These are phyloP conservation scores for Cryptococcus sp. DNA, from an alignment of 1,284 basidiomycete genomes.

Conservation along the genomic window DNA sequence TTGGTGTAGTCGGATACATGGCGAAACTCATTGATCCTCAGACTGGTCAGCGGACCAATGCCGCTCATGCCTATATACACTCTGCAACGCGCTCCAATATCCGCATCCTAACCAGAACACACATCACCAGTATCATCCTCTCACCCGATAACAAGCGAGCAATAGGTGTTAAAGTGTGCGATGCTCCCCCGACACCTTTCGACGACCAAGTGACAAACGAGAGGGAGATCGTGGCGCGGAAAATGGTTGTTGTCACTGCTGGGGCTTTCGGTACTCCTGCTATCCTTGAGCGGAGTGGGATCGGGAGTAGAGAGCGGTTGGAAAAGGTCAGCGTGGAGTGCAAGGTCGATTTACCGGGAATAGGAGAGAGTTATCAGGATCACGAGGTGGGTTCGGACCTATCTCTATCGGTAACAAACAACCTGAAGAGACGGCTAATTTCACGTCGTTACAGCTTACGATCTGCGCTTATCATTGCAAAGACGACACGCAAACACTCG, in stretches of 20 bases:
- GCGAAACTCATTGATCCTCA: too few relatives aligned
- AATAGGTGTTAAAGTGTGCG: constrained; percentile 1
- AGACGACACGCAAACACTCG: constrained; percentile 8
- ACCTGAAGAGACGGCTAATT: neutral
- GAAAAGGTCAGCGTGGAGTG: constrained; percentile 4
- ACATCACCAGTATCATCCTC: too few relatives aligned
- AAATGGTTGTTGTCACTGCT: constrained; percentile 45
- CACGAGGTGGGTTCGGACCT: constrained; percentile 14
- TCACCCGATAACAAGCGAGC: neutral
- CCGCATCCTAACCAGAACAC: too few relatives aligned
- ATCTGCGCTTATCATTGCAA: constrained; percentile 13
- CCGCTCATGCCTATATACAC: too few relatives aligned
- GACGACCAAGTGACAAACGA: neutral
- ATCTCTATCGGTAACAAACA: too few relatives aligned
- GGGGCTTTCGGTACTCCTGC: constrained; percentile 50
- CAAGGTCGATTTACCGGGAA: constrained; percentile 20
- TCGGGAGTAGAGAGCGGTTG: constrained; percentile 14
- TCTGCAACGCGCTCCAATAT: too few relatives aligned
- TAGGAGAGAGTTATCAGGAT: constrained; percentile 21
- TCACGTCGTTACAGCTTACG: constrained; percentile 7
- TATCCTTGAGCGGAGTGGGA: constrained; percentile 47
- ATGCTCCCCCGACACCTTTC: neutral
- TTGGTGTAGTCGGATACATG: too few relatives aligned
- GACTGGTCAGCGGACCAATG: too few relatives aligned
- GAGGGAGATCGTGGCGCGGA: constrained; percentile 25